Conservation (phyloP, 2,329 filamentous ascomycete genomes). For the Talaromyces sp. region DNA sequence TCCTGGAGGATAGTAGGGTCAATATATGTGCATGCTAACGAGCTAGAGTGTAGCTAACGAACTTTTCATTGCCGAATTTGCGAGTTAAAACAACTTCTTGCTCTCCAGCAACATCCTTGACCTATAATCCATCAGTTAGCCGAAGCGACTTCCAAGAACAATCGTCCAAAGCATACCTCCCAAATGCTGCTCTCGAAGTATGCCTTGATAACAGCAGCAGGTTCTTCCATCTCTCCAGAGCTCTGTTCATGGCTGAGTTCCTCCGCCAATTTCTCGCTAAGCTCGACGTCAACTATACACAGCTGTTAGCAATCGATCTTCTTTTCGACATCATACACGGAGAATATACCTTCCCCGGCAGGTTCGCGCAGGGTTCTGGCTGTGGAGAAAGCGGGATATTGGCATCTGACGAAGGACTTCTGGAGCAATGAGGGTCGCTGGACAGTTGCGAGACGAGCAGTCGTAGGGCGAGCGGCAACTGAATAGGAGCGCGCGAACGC, state of each 20-base stretch:
- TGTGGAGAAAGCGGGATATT: constrained; percentile 48
- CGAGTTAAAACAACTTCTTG: constrained; percentile 85
- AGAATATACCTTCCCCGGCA: constrained; percentile 43
- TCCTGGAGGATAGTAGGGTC: constrained; percentile 44
- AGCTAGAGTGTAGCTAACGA: constrained; percentile 35
- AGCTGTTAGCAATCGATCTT: constrained; percentile 9
- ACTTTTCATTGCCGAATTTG: constrained; percentile 85
- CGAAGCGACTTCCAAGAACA: background rate
- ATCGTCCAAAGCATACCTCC: constrained; percentile 53
- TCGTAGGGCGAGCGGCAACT: constrained; percentile 44
- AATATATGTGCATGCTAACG: background rate
- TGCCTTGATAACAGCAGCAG: constrained; percentile 85
- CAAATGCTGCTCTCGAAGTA: constrained; percentile 84
- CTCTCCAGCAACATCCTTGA: constrained; percentile 74
- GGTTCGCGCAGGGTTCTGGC: constrained; percentile 41
- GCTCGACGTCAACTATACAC: constrained; percentile 65
- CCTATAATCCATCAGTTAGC: constrained; percentile 30
- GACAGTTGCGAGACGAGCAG: constrained; percentile 49
- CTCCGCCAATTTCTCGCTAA: constrained; percentile 78
- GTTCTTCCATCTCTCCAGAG: constrained; percentile 70
- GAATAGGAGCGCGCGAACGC: constrained; percentile 57
- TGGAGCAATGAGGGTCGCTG: constrained; percentile 49
- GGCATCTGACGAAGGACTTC: constrained; percentile 9
- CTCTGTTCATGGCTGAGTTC: constrained; percentile 83
- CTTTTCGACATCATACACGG: background rate